Evolutionary conservation across 2,329 filamentous ascomycete species (phyloP), one percentile per base, ranked within the genome.

Genomic region (Penicillium sp.): DNA sequence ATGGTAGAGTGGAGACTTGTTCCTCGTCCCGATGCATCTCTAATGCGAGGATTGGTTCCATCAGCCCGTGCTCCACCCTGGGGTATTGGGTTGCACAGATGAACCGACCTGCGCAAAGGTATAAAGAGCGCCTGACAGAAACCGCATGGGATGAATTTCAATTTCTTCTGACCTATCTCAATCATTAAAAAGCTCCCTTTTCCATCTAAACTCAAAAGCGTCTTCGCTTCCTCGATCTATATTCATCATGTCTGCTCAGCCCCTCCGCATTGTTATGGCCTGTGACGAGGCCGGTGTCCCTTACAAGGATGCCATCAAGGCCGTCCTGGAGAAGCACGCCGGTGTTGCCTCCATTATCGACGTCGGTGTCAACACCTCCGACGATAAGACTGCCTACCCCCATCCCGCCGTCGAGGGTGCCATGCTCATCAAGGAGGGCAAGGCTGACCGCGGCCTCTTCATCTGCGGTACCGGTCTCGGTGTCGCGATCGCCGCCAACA

Each of bases 381-480:
- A 79, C 54, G 89, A 94, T 80, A 90, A 90, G 72, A 93, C 89
- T 1, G 87, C 90, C 2, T 95, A 95, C 73, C 89, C 90, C 0
- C 87, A 90, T 73, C 83, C 89, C 40, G 90, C 90, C 55, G 88
- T 90, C 40, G 83, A 84, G 37, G 90, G 89, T 5, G 88, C 89
- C 41, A 79, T 82, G 55, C 70, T 76, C 56, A 75, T 79, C 68
- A 73, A 69, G 47, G 71, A 73, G 43, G 77, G 77, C 59, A 76
- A 79, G 66, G 88, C 84, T 50, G 90, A 95, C 75, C 87, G 90
- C 51, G 90, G 89, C 0, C 80, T 95, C 35, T 74, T 75, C 62
- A 90, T 95, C 77, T 95, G 90, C 76, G 90, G 91, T 2, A 95
- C 91, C 0, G 91, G 91, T 0, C 82, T 96, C 7, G 91, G 91